Base-by-base conservation (phyloP, 2,329 filamentous ascomycete species). In the Falciphora oryzae region DNA sequence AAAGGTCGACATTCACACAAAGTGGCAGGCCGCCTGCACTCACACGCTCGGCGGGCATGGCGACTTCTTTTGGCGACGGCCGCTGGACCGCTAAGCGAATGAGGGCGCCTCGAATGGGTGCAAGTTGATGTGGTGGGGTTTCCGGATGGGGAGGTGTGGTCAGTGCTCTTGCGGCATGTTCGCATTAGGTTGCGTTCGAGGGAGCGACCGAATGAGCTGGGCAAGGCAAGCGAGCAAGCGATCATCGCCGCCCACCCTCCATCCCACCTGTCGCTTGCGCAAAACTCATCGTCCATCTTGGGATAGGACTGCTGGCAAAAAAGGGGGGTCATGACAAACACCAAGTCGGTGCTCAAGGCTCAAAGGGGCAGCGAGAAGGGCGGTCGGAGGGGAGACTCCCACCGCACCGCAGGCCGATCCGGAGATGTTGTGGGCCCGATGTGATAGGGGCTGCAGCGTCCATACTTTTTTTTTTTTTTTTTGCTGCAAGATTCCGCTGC, bases 41-140 rank as follows among this genome's bases (percentile, higher is more conserved):
- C 38, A 44, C 38, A 53, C 44, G 22, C n/a, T 25, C n/a, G 22
- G 22, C 44, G 44, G 44, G 22, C 44, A 50, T 35, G 44, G 11
- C 44, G 22, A 53, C 44, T 53, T 53, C 44, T 53, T 53, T 53
- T n/a, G 44, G 32, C 32, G 18, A 53, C 22, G 3, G 8, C 38
- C 16, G 38, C 38, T 18, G 18, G 8, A 4, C 38, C 18, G 18
- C 16, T 25, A 7, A 11, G 44, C 44, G 22, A 53, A 53, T 25
- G 22, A 25, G 22, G 14, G 44, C 44, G 22, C 6, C 38, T 8
- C 16, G 16, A 50, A 3, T 8, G 6, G 38, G n/a, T n/a, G n/a
- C n/a, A n/a, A n/a, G n/a, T n/a, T n/a, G n/a, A n/a, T 50, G 38
- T 53, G 44, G 44, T 53, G 44, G 44, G 44, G 44, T 53, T 53